Base-by-base conservation (phyloP, 169 alveolate genomes). In the Plasmodium chabaudi region DNA sequence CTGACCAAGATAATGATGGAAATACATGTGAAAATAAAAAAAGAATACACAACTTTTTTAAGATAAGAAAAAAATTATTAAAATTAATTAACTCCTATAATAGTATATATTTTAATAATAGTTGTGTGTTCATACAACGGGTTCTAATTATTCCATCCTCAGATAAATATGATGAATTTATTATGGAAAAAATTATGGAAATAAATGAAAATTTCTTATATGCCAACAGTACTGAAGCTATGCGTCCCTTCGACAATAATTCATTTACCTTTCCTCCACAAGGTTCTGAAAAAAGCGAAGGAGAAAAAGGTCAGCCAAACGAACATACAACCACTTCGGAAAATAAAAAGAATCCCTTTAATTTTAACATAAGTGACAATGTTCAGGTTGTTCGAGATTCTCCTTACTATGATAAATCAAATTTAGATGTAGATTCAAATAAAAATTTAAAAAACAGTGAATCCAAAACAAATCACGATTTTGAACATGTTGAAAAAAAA, bases 51-150 rank as follows among this genome's bases (percentile, higher is more conserved):
- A 39, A 10, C 0, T 60, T 82, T 5, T 23, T 7, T 27, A 70
- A 60, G 15, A 13, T 60, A 53, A 47, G 47, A 10, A 68, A 70
- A 7, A 59, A 86, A 4, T 13, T 86, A 61, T 15, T 69, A 17
- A 61, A 86, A 6, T 23, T 70, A 12, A 59, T 86, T 0, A 56
- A 47, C 27, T 42, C 87, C 0, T 65, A 86, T 21, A 86, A 86
- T 60, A 49, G 25, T n/a, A 56, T 86, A 10, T 61, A 23, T 57
- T 86, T 86, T 59, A 72, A 34, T 9, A 70, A 86, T 25, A 86
- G 77, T 57, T 86, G 86, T 59, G 91, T 86, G 1, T 86, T 86
- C n/a, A 63, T 86, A 56, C 91, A 86, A 70, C 34, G 91, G 27
- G 91, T 86, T 23, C 65, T 86, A 2, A 57, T 86, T 12, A 70